Base-by-base conservation (phyloP, 1,284 basidiomycete species). In the Ustilago curta region DNA sequence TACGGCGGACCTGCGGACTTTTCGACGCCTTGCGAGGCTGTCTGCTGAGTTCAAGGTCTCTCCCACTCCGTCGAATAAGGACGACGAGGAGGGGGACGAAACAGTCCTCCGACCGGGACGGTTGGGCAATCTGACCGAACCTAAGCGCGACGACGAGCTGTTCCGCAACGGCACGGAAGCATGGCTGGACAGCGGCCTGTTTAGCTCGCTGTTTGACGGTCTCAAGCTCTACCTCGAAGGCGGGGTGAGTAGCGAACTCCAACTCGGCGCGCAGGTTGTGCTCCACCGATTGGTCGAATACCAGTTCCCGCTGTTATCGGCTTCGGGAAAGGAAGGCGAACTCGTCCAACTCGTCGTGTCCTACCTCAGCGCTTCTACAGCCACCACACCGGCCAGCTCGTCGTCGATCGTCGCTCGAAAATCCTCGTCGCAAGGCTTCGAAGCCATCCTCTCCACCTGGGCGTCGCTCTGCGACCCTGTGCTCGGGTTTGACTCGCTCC, bases 281-380 rank as follows among this genome's bases (percentile, higher is more conserved):
- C 45, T 82, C 19, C 67, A 76, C 23, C 52, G 70, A 9, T 32
- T 82, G 18, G 58, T 82, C 0, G 72, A 78, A 39, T 64, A 72
- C 29, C 79, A 82, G 52, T 76, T 65, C 32, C 51, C 70, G 5
- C 62, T 82, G 0, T 70, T 82, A 21, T 29, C 37, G 1, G 39
- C 58, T 0, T 55, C 59, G 0, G 54, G 27, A 2, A 57, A 27
- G 9, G 80, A 82, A 21, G 42, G 55, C 0, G 66, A 70, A 11
- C 39, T 78, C n/a, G 14, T 82, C 12, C 53, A 66, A 0, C 19
- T 76, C 0, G 25, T 66, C 0, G 35, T 74, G 0, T 2, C 8
- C 0, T 56, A 45, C 29, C 54, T 74, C 37, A 19, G 42, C 7
- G 2, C 52, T 7, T 1, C 18, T 8, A 8, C 18, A 21, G 27